These are phyloP conservation scores for Nigrospora osmanthi DNA, from an alignment of 2,329 filamentous ascomycete species.

Conservation along the genomic window DNA sequence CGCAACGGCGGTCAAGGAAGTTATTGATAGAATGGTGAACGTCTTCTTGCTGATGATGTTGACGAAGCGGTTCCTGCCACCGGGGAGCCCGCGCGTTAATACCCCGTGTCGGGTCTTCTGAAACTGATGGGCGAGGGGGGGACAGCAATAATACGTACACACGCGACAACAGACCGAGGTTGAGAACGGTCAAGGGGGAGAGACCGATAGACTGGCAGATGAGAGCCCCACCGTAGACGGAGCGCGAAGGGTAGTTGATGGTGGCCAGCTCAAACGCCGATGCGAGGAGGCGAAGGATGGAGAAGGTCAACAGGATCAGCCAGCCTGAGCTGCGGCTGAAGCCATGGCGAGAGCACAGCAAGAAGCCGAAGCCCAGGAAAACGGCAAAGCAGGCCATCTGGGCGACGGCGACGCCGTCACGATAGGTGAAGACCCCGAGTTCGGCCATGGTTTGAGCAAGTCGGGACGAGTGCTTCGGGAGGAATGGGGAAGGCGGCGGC, in stretches of 20 bases:
- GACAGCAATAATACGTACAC: slow-evolving; percentile 13
- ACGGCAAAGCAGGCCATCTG: slow-evolving; percentile 19
- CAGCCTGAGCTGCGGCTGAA: slow-evolving; percentile 19
- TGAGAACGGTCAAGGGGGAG: slow-evolving; percentile 17
- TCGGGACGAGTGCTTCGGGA: too few relatives aligned
- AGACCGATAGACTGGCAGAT: slow-evolving; percentile 21
- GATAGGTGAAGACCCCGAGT: slow-evolving; percentile 10
- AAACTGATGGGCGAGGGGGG: background rate
- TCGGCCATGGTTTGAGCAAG: background rate
- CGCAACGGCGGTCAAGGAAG: slow-evolving; percentile 5
- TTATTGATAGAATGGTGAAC: slow-evolving; percentile 4
- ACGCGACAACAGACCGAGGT: slow-evolving; percentile 16
- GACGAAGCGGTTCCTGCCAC: slow-evolving; percentile 9
- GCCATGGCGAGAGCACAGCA: slow-evolving; percentile 18
- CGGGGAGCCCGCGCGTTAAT: background rate
- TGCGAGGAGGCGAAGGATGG: slow-evolving; percentile 19
- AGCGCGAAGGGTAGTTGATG: slow-evolving; percentile 11
- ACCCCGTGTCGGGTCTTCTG: background rate
- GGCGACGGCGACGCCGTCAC: slow-evolving; percentile 19
- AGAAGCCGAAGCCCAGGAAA: slow-evolving; percentile 13
- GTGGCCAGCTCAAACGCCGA: slow-evolving; percentile 14
- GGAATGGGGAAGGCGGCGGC: too few relatives aligned
- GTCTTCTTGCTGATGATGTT: slow-evolving; percentile 9
- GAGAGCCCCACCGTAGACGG: slow-evolving; percentile 11
- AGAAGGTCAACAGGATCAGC: slow-evolving; percentile 17